Conservation (phyloP, 2,329 filamentous ascomycete genomes). For the Pestalotiopsis sp. region DNA sequence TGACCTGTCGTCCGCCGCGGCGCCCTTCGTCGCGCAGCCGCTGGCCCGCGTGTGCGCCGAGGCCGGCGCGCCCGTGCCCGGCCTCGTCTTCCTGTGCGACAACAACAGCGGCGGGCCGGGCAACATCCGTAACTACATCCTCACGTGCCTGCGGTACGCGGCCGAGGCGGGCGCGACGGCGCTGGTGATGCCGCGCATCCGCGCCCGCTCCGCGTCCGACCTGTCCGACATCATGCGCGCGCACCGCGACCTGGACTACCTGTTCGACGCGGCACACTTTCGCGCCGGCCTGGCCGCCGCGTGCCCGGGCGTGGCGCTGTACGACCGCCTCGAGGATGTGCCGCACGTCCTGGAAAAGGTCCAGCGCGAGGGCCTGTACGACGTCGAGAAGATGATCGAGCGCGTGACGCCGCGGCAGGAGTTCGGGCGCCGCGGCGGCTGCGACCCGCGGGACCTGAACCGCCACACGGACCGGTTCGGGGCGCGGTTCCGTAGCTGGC, state of each 20-base stretch:
- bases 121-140: constrained; percentile 51
- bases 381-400: constrained; percentile 27
- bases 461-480: constrained; percentile 39
- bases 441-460: constrained; percentile 39
- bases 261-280: constrained; percentile 47
- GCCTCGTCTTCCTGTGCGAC: constrained; percentile 47
- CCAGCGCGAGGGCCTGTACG: constrained; percentile 18
- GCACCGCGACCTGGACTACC: constrained; percentile 39
- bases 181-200: constrained; percentile 44
- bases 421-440: constrained; percentile 35
- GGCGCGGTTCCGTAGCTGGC: constrained; percentile 29
- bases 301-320: constrained; percentile 42
- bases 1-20: constrained; percentile 37
- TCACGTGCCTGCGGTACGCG: constrained; percentile 50
- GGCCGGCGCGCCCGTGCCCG: constrained; percentile 33
- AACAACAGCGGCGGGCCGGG: constrained; percentile 52
- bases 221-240: constrained; percentile 34
- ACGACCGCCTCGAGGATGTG: constrained; percentile 35
- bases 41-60: constrained; percentile 44
- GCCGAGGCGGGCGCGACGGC: constrained; percentile 46
- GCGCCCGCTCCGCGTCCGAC: constrained; percentile 36
- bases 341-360: constrained; percentile 33
- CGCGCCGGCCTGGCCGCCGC: constrained; percentile 31
- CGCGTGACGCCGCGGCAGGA: constrained; percentile 37
- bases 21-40: constrained; percentile 45